Conservation (phyloP, 306 rosid genomes). For the Glycine tomentella region DNA sequence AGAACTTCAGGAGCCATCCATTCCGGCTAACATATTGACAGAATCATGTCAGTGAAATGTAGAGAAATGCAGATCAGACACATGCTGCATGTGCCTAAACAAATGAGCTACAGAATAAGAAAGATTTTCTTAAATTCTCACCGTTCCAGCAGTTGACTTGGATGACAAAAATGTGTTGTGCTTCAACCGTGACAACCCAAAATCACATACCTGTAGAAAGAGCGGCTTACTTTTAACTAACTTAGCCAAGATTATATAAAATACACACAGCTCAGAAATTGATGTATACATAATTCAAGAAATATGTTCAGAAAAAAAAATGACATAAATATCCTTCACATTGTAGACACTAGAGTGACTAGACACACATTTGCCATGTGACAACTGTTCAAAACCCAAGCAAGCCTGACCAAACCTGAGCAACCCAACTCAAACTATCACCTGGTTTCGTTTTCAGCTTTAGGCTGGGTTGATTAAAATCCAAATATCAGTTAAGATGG, state of each 20-base stretch:
- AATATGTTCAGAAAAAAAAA: slow-evolving; percentile 13
- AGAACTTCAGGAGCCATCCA: slow-evolving; percentile 99
- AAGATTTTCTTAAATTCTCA: slow-evolving; percentile 58
- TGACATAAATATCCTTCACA: slow-evolving; percentile 10
- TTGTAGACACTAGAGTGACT: not conserved
- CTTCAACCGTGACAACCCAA: slow-evolving; percentile 98
- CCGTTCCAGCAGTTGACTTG: slow-evolving; percentile 99
- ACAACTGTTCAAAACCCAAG: slow-evolving; percentile 26
- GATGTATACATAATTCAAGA: slow-evolving; percentile 30
- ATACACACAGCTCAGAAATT: not conserved
- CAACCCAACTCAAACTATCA: slow-evolving; percentile 11
- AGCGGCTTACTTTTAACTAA: slow-evolving; percentile 21
- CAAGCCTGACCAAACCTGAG: not conserved
- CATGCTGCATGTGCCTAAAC: slow-evolving; percentile 33
- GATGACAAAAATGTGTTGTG: slow-evolving; percentile 98
- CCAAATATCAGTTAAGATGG: slow-evolving; percentile 19
- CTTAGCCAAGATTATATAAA: slow-evolving; percentile 18
- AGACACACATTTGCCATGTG: not conserved
- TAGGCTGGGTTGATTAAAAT: slow-evolving; percentile 16
- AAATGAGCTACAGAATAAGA: slow-evolving; percentile 18
- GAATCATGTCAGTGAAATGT: slow-evolving; percentile 46
- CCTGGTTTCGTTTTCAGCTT: slow-evolving; percentile 1
- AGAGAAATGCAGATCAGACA: slow-evolving; percentile 40
- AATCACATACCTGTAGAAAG: slow-evolving; percentile 80
- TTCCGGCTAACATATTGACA: slow-evolving; percentile 78